Evolutionary conservation across 2,329 filamentous ascomycete genomes (phyloP).

Genomic region (Ophiocordyceps camponoti-floridani): DNA sequence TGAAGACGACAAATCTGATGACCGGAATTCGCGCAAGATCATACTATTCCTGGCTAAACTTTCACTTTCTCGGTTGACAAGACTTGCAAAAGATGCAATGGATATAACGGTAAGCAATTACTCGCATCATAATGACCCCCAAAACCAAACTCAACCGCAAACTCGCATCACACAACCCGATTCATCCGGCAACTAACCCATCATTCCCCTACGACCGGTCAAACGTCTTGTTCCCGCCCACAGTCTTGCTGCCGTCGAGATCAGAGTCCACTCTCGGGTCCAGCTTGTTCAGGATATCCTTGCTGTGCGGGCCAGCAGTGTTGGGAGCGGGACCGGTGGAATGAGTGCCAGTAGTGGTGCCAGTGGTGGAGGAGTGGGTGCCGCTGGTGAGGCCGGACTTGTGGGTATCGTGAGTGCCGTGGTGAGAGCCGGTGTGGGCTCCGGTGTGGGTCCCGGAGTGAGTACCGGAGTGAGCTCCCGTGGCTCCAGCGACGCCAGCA

Average conservation of each 20-base stretch:
- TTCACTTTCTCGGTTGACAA: no score
- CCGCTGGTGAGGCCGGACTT: conserved; percentile 4
- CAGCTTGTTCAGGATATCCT: conserved; percentile 32
- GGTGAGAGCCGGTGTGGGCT: conserved; percentile 2
- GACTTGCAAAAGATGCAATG: no score
- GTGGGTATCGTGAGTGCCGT: conserved; percentile 11
- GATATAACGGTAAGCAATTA: neutral
- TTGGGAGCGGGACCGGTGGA: conserved; percentile 12
- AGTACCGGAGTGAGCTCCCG: neutral
- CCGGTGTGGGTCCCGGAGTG: conserved; percentile 10
- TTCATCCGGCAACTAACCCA: neutral
- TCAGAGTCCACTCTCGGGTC: conserved; percentile 38
- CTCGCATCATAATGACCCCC: neutral
- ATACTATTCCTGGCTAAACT: no score
- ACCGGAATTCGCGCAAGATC: no score
- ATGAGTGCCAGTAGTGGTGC: neutral
- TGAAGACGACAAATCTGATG: no score
- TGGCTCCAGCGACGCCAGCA: neutral
- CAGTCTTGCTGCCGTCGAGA: conserved; percentile 33
- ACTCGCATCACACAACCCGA: neutral
- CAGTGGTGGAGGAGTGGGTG: neutral
- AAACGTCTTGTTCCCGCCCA: conserved; percentile 33
- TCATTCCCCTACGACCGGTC: conserved; percentile 15
- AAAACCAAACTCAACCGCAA: neutral
- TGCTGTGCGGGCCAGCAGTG: conserved; percentile 27